phyloP scores from a whole-genome alignment of 257 asterid species.

The Oldenlandia corymbosa region DNA sequence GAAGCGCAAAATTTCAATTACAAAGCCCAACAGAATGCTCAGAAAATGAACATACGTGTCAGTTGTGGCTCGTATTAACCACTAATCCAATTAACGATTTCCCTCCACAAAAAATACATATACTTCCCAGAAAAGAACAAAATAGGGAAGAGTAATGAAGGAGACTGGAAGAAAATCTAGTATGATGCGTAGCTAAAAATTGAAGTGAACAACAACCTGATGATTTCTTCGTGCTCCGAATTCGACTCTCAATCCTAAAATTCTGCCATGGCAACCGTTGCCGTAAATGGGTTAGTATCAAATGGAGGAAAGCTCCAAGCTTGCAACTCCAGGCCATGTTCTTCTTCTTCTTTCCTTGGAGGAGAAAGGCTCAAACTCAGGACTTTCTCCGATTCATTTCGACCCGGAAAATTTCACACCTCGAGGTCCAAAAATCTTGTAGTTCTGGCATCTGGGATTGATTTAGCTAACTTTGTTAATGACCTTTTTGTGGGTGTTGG shows the following conservation, averaged over 20 bases:
- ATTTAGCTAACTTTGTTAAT: constrained; percentile 31
- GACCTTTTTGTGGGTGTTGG: constrained; percentile 88
- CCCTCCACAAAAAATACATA: constrained; percentile 72
- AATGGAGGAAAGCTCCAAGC: constrained; percentile 43
- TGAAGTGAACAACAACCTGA: constrained; percentile 1
- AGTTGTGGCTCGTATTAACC: constrained; percentile 41
- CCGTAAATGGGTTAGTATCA: constrained; percentile 51
- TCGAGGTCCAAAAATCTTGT: constrained; percentile 33
- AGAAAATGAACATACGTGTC: constrained; percentile 11
- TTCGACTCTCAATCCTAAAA: neutral
- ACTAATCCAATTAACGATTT: constrained; percentile 25
- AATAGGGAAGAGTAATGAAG: constrained; percentile 4
- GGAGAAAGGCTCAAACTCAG: constrained; percentile 50
- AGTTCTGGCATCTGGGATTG: constrained; percentile 47
- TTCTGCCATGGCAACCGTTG: constrained; percentile 55
- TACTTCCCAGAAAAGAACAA: neutral
- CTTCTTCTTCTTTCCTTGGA: constrained; percentile 60
- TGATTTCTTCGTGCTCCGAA: constrained; percentile 22
- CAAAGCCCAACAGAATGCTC: constrained; percentile 13
- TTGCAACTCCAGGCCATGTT: constrained; percentile 40
- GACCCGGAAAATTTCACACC: constrained; percentile 18
- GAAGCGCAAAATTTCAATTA: neutral
- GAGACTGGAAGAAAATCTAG: neutral
- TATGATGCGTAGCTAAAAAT: neutral
- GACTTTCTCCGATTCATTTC: constrained; percentile 27